Evolutionary conservation across 768 basidiomycete genomes (phyloP), one percentile per base, ranked within the genome.

Genomic region (Lentinula boryana): DNA sequence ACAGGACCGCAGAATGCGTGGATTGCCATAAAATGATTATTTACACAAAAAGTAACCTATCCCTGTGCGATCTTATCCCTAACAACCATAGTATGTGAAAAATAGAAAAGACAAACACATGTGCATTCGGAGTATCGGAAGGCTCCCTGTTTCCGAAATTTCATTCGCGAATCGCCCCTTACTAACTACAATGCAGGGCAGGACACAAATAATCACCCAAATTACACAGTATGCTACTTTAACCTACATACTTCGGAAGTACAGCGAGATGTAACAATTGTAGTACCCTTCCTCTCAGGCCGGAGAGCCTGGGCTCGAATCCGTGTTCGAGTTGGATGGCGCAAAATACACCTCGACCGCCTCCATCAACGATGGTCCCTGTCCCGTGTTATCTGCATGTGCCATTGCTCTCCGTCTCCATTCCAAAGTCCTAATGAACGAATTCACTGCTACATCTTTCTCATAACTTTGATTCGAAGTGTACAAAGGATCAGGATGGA

Each of bases 271-370:
- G 27, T 27, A 27, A 27, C 3, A 27, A 27, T 27, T 2, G 27
- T 27, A 27, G 27, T 27, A 38, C 36, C 36, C 44, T 46, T 6
- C 44, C 7, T 7, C 48, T 31, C 27, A 27, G 27, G 3, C 0
- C 27, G 48, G 48, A 8, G 48, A 49, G 13, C 48, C 15, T 13
- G 48, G 18, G 21, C 21, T 49, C 23, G 48, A 31, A 10, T 55
- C 35, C 3, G 18, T 38, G n/a, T 52, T 52, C 51, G 31, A 50
- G 33, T 36, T 36, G 15, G 36, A 38, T 23, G 55, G 23, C 23
- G 38, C 21, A 18, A 56, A 56, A 56, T 56, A 56, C 21, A 56
- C 55, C 36, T 56, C 55, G 15, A 56, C 55, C 3, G 55, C 55
- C 9, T 41, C 55, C 55, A 56, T 56, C 40, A 56, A 56, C 18